A percentile compares a stretch with the other conserved stretches of the same genome.
phyloP scores from a whole-genome alignment of 495 filamentous ascomycete genomes.

The Aspergillus conjunctus region DNA sequence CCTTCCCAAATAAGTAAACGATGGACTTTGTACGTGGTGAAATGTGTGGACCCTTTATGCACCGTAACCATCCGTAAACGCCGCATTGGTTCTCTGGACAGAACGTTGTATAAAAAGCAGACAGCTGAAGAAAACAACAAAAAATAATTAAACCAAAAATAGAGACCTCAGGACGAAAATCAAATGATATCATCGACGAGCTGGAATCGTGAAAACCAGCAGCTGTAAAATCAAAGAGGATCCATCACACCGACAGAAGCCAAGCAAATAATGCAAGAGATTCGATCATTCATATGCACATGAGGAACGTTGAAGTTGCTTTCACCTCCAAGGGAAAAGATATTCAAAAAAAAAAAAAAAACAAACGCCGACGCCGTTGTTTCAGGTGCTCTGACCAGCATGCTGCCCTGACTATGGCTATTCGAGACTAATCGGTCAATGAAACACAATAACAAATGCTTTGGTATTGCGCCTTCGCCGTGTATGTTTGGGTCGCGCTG shows the following conservation, averaged over 20 bases:
- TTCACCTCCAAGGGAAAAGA: background rate
- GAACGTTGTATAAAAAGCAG: constrained; percentile 3
- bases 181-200: constrained; percentile 21
- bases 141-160: constrained; percentile 9
- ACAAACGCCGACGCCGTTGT: constrained; percentile 27
- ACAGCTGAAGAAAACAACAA: constrained; percentile 3
- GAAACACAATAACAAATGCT: constrained; percentile 49
- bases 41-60: constrained; percentile 1
- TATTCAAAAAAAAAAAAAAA: background rate
- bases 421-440: constrained; percentile 36
- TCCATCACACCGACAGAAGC: constrained; percentile 21
- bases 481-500: constrained; percentile 39
- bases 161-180: constrained; percentile 3
- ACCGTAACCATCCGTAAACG: constrained; percentile 5
- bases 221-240: constrained; percentile 12
- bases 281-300: constrained; percentile 31
- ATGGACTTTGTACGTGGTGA: constrained; percentile 1
- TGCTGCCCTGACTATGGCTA: background rate
- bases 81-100: background rate
- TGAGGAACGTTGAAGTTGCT: constrained; percentile 17
- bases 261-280: constrained; percentile 18
- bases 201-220: constrained; percentile 10
- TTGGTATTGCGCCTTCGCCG: constrained; percentile 42
- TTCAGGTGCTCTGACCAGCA: background rate
- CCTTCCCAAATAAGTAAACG: constrained; percentile 2